Evolutionary conservation across 1,284 basidiomycete species (phyloP), one percentile per base, ranked within the genome.

Genomic region (Mycena sp.): DNA sequence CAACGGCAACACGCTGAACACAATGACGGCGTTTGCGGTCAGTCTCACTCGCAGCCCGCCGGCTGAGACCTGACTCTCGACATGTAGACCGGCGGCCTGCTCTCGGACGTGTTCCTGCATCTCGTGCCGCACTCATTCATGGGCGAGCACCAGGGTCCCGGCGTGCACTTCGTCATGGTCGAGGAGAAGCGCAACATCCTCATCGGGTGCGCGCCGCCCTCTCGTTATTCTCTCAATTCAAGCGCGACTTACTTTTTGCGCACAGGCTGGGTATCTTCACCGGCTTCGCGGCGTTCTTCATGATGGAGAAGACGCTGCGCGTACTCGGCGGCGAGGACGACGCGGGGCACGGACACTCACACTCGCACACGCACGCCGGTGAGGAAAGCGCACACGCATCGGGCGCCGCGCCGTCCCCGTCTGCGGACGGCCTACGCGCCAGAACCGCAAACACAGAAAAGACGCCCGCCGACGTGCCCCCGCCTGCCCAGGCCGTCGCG

Each of bases 61-160:
- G 16, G 49, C 51, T 41, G 60, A 49, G 28, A 45, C 26, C 54
- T 32, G 58, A 64, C 58, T 44, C 23, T 67, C 23, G 30, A 35
- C 32, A 21, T 17, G 30, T 71, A 93, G 91, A 95, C 94, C 12
- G 94, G 94, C 37, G 94, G 94, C 25, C 83, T 96, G 28, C 86
- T 96, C 37, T 95, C 94, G 16, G 94, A 96, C 75, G 93, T 95
- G 35, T 95, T 95, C 77, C 79, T 96, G 53, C 94, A 96, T 74
- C 87, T 96, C 38, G 88, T 96, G 49, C 94, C 94, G 16, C 94
- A 96, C 75, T 85, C 91, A 5, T 96, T 96, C 77, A 91, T 95
- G 82, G 94, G 94, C 44, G 94, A 95, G 73, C 87, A 89, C 70
- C 87, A 90, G 72, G 87, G 86, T 41, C 25, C 38, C 7, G 86